Evolutionary conservation across 2,329 filamentous ascomycete genomes (phyloP).

Genomic region (Pestalotiopsis fici): DNA sequence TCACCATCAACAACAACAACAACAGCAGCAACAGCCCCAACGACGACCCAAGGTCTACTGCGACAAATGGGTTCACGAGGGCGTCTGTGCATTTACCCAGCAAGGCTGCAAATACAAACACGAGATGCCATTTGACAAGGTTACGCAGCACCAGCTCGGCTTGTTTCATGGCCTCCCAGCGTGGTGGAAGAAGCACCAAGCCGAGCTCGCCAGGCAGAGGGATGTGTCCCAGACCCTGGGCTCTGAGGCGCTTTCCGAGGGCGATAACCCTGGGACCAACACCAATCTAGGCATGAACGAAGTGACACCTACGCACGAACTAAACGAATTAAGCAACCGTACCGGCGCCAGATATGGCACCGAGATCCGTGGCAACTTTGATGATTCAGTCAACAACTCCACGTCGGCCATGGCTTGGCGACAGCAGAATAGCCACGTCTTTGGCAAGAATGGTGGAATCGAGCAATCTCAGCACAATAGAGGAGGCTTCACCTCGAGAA

Average conservation of each 20-base stretch:
- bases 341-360: neutral
- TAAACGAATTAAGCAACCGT: neutral
- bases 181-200: slow-evolving; percentile 60
- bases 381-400: neutral
- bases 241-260: neutral
- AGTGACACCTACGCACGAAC: neutral
- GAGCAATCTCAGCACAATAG: neutral
- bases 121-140: slow-evolving; percentile 76
- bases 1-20: neutral
- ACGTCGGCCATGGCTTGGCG: neutral
- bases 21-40: slow-evolving; percentile 13
- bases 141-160: slow-evolving; percentile 69
- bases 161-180: slow-evolving; percentile 65
- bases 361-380: neutral
- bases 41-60: slow-evolving; percentile 70
- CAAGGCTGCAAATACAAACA: slow-evolving; percentile 89
- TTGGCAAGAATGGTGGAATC: neutral
- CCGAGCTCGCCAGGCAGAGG: slow-evolving; percentile 39
- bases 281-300: neutral
- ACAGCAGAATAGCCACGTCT: neutral
- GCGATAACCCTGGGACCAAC: neutral
- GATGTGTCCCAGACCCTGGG: slow-evolving; percentile 13
- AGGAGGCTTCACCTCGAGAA: neutral
- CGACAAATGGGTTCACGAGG: slow-evolving; percentile 86
- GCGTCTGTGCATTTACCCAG: slow-evolving; percentile 81